phyloP scores from a whole-genome alignment of 1,284 basidiomycete species.

The Golubevia pallescens region DNA sequence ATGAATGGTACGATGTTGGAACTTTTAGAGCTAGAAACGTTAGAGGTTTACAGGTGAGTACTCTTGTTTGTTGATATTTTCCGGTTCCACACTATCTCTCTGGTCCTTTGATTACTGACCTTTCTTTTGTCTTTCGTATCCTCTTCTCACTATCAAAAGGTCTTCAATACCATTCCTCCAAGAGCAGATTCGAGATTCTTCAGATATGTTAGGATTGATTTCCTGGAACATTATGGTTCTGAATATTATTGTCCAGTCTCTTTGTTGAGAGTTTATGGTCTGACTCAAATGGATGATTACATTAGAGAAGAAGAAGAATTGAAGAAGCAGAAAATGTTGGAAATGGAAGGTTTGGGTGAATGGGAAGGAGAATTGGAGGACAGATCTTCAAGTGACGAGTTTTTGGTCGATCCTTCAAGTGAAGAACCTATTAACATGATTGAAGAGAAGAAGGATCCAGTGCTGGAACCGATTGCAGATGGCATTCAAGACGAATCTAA shows the following conservation, averaged over 20 bases:
- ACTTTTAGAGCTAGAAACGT: slow-evolving; percentile 85
- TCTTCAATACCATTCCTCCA: too few species aligned
- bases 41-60: slow-evolving; percentile 85
- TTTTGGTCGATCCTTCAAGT: slow-evolving; percentile 20
- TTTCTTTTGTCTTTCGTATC: too few species aligned
- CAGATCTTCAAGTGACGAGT: slow-evolving; percentile 30
- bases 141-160: too few species aligned
- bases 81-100: too few species aligned
- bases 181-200: slow-evolving; percentile 29
- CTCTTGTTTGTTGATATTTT: slow-evolving; percentile 1
- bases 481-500: too few species aligned
- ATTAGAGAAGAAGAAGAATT: slow-evolving; percentile 75
- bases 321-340: slow-evolving; percentile 36
- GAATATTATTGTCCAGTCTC: slow-evolving; percentile 97
- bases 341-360: slow-evolving; percentile 67
- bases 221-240: slow-evolving; percentile 88
- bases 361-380: slow-evolving; percentile 55
- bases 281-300: slow-evolving; percentile 95
- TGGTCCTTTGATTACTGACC: too few species aligned
- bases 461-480: too few species aligned
- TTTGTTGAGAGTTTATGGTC: slow-evolving; percentile 88
- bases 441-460: too few species aligned
- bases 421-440: too few species aligned
- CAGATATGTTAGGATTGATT: slow-evolving; percentile 91
- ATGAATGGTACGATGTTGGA: slow-evolving; percentile 69